These are phyloP conservation scores for Mycosarcoma mackinlayi DNA, from an alignment of 1,284 basidiomycete genomes.

Conservation along the genomic window DNA sequence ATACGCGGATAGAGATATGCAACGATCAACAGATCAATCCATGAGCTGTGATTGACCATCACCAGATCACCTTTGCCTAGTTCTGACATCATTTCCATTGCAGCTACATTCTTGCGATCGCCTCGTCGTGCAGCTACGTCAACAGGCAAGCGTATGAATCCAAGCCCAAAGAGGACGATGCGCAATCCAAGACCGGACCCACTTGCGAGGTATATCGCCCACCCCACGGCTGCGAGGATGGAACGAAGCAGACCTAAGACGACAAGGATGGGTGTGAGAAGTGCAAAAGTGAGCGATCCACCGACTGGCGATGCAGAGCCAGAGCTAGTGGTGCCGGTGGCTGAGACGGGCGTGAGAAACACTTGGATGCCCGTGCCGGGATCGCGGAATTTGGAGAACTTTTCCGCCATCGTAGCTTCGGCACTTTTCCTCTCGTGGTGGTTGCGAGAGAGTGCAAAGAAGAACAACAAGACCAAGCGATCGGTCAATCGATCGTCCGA, in stretches of 20 bases:
- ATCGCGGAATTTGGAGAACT: conserved; percentile 50
- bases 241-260: conserved; percentile 20
- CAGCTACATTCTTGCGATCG: not conserved
- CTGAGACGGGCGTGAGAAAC: conserved; percentile 45
- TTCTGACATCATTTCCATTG: conserved; percentile 17
- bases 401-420: conserved; percentile 38
- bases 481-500: not conserved
- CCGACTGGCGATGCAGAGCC: not conserved
- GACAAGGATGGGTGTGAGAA: conserved; percentile 23
- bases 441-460: not conserved
- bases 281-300: not conserved
- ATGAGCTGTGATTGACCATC: conserved; percentile 60
- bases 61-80: conserved; percentile 56
- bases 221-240: conserved; percentile 7
- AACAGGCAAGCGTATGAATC: conserved; percentile 8
- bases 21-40: conserved; percentile 62
- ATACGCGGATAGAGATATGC: conserved; percentile 42
- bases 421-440: too few species aligned
- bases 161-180: conserved; percentile 12
- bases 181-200: not conserved
- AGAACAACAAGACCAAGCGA: too few species aligned
- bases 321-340: not conserved
- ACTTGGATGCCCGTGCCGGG: conserved; percentile 55
- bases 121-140: conserved; percentile 1
- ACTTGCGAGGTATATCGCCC: conserved; percentile 6